Conservation (phyloP, 345 rosid species). For the Diplotaxis tenuifolia region DNA sequence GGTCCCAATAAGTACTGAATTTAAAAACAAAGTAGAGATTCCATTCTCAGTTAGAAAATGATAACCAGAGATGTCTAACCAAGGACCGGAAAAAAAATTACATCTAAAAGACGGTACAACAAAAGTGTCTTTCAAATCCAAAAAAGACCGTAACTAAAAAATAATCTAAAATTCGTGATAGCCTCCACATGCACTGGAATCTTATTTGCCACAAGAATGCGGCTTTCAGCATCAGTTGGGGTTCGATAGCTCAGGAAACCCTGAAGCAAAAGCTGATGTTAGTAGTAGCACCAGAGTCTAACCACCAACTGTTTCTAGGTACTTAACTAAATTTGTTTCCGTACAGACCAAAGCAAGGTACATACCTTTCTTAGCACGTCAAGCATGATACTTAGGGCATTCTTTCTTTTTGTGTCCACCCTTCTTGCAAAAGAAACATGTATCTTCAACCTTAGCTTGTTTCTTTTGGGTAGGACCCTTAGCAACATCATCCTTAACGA, state of each 20-base stretch:
- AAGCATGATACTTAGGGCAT: neutral
- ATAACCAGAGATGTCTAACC: neutral
- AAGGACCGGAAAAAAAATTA: neutral
- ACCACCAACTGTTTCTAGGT: neutral
- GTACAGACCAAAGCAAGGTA: neutral
- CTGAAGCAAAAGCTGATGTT: neutral
- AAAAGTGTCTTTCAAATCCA: constrained; percentile 11
- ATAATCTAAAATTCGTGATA: too few relatives aligned
- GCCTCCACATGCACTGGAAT: too few relatives aligned
- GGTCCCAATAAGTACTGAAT: too few relatives aligned
- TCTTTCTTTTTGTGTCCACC: neutral
- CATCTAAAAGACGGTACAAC: neutral
- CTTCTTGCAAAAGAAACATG: neutral
- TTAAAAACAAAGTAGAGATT: neutral
- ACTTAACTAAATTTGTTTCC: too few relatives aligned
- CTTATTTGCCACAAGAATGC: too few relatives aligned
- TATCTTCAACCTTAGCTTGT: too few relatives aligned
- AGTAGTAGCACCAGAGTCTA: neutral
- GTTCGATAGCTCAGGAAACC: too few relatives aligned
- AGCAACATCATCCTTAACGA: too few relatives aligned
- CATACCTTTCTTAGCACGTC: neutral
- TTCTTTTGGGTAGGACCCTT: too few relatives aligned
- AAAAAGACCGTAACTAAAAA: neutral
- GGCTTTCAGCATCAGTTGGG: too few relatives aligned
- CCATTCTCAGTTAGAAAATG: neutral